These are phyloP conservation scores for Oemleria cerasiformis DNA, from an alignment of 306 rosid genomes.

Conservation along the genomic window DNA sequence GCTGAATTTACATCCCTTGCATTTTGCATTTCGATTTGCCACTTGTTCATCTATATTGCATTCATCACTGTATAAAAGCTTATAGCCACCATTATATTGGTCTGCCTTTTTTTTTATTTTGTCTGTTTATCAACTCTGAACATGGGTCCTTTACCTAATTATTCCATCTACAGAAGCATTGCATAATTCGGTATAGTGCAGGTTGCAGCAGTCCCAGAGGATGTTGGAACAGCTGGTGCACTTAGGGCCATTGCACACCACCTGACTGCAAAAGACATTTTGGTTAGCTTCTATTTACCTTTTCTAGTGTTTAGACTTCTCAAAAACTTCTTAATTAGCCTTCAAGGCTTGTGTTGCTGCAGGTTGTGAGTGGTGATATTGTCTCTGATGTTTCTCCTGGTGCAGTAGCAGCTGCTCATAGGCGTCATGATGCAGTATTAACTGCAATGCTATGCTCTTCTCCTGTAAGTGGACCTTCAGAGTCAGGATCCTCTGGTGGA, in stretches of 20 bases:
- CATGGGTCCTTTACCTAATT: neutral
- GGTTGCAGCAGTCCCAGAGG: conserved; percentile 96
- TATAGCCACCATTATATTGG: neutral
- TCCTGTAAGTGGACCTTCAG: conserved; percentile 83
- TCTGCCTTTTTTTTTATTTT: neutral
- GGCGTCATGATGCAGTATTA: conserved; percentile 87
- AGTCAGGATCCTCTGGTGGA: conserved; percentile 79
- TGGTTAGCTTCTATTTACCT: conserved; percentile 42
- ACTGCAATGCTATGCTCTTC: conserved; percentile 90
- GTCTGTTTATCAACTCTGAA: neutral
- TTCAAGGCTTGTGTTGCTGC: conserved; percentile 34
- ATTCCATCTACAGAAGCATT: neutral
- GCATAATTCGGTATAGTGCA: conserved; percentile 24
- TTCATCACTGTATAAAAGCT: neutral
- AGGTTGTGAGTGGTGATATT: conserved; percentile 98
- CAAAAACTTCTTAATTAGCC: conserved; percentile 22
- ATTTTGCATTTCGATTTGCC: neutral
- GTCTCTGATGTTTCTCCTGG: conserved; percentile 94
- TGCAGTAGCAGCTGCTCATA: conserved; percentile 93
- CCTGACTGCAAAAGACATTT: conserved; percentile 79
- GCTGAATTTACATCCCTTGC: neutral
- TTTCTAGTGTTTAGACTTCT: conserved; percentile 16
- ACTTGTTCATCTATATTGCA: neutral
- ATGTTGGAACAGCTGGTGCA: conserved; percentile 96
- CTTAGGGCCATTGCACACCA: conserved; percentile 81